Conservation (phyloP, 2,329 filamentous ascomycete species). For the Penicillium aurantiogriseum region DNA sequence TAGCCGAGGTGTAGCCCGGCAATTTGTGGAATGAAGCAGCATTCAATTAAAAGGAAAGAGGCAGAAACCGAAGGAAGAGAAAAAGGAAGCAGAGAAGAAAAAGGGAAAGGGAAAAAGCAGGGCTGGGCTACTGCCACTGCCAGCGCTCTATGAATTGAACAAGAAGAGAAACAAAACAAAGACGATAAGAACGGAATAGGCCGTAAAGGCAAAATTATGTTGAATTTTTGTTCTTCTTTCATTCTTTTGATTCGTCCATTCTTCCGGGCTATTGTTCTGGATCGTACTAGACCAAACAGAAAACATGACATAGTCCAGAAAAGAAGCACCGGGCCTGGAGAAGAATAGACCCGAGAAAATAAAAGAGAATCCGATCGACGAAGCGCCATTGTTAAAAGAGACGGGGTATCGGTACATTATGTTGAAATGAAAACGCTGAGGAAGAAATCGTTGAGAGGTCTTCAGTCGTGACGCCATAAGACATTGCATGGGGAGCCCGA, state of each 20-base stretch:
- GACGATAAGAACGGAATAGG: slow-evolving; percentile 1
- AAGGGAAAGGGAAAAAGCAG: neutral
- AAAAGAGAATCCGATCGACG: slow-evolving; percentile 24
- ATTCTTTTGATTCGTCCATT: slow-evolving; percentile 12
- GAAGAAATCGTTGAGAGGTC: slow-evolving; percentile 45
- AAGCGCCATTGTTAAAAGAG: slow-evolving; percentile 30
- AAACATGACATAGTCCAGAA: slow-evolving; percentile 12
- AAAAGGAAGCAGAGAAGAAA: neutral
- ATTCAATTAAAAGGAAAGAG: neutral
- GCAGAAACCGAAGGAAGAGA: neutral
- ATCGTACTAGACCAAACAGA: slow-evolving; percentile 13
- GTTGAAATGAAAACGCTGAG: slow-evolving; percentile 42
- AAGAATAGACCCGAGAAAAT: slow-evolving; percentile 8
- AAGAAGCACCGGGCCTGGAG: slow-evolving; percentile 22
- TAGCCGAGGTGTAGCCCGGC: neutral
- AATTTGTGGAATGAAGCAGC: neutral
- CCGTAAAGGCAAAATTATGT: slow-evolving; percentile 20
- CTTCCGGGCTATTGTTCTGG: slow-evolving; percentile 9
- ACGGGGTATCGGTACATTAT: slow-evolving; percentile 40
- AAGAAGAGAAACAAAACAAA: slow-evolving; percentile 4
- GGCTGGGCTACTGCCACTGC: neutral
- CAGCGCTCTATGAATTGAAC: slow-evolving; percentile 18
- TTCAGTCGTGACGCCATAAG: slow-evolving; percentile 42
- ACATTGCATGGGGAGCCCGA: slow-evolving; percentile 29
- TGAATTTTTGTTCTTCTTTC: slow-evolving; percentile 22